Base-by-base conservation (phyloP, 176 grass and related monocot species). In the Eragrostis nindensis region DNA sequence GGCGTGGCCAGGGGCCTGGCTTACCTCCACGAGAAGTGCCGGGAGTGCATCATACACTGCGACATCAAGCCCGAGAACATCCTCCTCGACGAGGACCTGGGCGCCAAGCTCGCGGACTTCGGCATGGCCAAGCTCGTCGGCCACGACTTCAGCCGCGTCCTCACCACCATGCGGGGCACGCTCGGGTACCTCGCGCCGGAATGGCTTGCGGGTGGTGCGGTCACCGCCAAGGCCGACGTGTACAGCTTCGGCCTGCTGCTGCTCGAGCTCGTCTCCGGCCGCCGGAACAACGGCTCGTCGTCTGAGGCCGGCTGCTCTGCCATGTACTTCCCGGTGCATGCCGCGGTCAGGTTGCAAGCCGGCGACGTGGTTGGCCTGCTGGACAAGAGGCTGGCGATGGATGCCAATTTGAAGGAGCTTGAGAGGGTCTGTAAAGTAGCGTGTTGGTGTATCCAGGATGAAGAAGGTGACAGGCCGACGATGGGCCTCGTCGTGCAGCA, bases 131-230 rank as follows among this genome's bases (percentile, higher is more conserved):
- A 89, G 77, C 77, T 85, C 71, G 21, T 85, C 63, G 77, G 77
- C 45, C 87, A 46, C 55, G 82, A 89, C 3, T 89, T 85, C 77
- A 89, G 87, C 77, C 82, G 82, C 54, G 82, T 89, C 11, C 70
- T 89, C 15, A 92, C 90, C 44, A 88, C 83, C 83, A 88, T 89
- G 90, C 74, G 86, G 24, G 90, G 86, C 56, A 92, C 90, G 55
- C 59, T 92, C n/a, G 90, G 87, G 1, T 92, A 89, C 55, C 86
- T 92, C 25, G 86, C 86, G 36, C 76, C 84, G 52, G 90, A 92
- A 68, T 92, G 90, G 90, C 83, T 92, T 5, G 25, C 80, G 0
- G 87, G 84, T 41, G 71, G 44, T 15, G 26, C 87, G 11, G 30
- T 92, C 80, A 89, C 87, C 14, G 70, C 87, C 25, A 92, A 92